These are phyloP conservation scores for Sporodiniella umbellata DNA, from an alignment of 371 early-diverging fungal genomes.

Conservation along the genomic window DNA sequence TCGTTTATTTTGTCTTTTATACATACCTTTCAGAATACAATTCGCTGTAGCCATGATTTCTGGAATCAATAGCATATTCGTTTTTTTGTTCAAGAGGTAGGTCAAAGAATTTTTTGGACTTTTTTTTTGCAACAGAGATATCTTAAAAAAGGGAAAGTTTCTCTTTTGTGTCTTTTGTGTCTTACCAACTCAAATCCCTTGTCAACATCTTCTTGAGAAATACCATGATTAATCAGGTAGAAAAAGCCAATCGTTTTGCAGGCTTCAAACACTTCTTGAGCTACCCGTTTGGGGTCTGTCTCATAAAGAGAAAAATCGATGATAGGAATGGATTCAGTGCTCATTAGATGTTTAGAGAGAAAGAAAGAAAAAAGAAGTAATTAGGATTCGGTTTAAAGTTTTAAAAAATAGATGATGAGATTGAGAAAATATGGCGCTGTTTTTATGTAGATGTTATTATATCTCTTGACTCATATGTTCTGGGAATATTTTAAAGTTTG, in stretches of 20 bases:
- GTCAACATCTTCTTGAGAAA: constrained; percentile 44
- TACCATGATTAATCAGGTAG: constrained; percentile 58
- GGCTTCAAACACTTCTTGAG: constrained; percentile 42
- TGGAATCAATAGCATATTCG: constrained; percentile 23
- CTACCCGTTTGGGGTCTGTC: constrained; percentile 17
- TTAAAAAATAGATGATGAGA: too few relatives aligned
- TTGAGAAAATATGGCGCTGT: too few relatives aligned
- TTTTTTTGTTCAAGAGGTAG: constrained; percentile 37
- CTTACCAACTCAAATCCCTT: constrained; percentile 50
- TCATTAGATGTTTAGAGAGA: constrained; percentile 4
- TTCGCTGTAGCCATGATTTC: constrained; percentile 45
- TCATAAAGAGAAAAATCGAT: constrained; percentile 20
- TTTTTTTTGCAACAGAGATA: background rate
- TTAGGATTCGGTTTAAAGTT: background rate
- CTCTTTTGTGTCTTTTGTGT: background rate
- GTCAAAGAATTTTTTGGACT: constrained; percentile 49
- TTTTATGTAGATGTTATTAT: too few relatives aligned
- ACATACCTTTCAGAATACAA: constrained; percentile 42
- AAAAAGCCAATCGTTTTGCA: constrained; percentile 62
- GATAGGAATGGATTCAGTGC: constrained; percentile 16
- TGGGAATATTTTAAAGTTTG: too few relatives aligned
- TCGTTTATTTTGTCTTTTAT: constrained; percentile 14
- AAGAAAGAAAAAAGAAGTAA: constrained; percentile 5
- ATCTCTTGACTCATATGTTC: too few relatives aligned
- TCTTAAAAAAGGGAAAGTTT: background rate